Conservation (phyloP, 768 basidiomycete species). For the Tubosaeta sp. region DNA sequence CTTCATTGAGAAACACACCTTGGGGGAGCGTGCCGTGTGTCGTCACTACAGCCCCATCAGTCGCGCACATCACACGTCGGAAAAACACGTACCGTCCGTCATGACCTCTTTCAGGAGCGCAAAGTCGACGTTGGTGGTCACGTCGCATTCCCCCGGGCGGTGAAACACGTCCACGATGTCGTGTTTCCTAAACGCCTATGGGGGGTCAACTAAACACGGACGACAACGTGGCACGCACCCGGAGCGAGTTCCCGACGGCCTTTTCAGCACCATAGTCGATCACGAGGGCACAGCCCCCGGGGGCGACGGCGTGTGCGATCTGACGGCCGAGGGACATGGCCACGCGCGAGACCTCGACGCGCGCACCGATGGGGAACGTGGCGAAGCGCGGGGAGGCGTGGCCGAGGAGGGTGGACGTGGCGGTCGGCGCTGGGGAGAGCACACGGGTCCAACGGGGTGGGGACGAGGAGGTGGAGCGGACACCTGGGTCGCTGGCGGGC, state of each 20-base stretch:
- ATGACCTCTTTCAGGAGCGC: slow-evolving; percentile 79
- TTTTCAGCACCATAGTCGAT: slow-evolving; percentile 86
- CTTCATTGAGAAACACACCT: slow-evolving; percentile 66
- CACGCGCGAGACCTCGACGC: slow-evolving; percentile 77
- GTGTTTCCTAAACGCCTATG: slow-evolving; percentile 86
- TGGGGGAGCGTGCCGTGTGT: slow-evolving; percentile 73
- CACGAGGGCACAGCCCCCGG: slow-evolving; percentile 59
- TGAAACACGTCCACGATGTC: slow-evolving; percentile 81
- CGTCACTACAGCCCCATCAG: slow-evolving; percentile 29
- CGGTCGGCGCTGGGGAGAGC: slow-evolving; percentile 55
- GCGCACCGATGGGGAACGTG: slow-evolving; percentile 60
- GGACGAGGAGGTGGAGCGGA: slow-evolving; percentile 22
- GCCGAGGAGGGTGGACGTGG: slow-evolving; percentile 53
- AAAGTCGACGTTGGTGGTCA: slow-evolving; percentile 98
- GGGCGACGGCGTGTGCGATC: slow-evolving; percentile 58
- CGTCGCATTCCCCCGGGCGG: slow-evolving; percentile 80
- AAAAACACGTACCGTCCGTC: slow-evolving; percentile 47
- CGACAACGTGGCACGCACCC: slow-evolving; percentile 47
- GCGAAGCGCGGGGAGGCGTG: slow-evolving; percentile 67
- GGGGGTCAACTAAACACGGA: neutral
- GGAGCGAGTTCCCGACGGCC: slow-evolving; percentile 67
- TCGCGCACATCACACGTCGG: neutral
- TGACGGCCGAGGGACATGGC: slow-evolving; percentile 64
- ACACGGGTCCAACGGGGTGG: slow-evolving; percentile 55
- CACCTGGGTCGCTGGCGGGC: slow-evolving; percentile 37